These are phyloP conservation scores for Tylopilus balloui DNA, from an alignment of 768 basidiomycete genomes.

Conservation along the genomic window DNA sequence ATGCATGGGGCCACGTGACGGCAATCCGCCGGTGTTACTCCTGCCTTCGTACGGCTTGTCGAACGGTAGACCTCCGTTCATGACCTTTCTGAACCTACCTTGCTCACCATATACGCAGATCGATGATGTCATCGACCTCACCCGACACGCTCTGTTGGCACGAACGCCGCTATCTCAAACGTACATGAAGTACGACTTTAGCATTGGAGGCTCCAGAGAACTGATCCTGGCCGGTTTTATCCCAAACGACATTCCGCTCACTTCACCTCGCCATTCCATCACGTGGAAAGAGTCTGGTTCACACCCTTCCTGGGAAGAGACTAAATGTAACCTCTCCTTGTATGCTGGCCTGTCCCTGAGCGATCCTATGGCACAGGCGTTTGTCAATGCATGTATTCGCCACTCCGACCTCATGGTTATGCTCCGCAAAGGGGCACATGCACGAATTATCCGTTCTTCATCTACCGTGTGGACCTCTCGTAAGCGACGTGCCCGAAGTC, in stretches of 20 bases:
- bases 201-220: conserved; percentile 22
- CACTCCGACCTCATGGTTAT: conserved; percentile 31
- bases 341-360: conserved; percentile 26
- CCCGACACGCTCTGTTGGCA: conserved; percentile 26
- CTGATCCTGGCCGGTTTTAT: conserved; percentile 33
- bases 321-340: conserved; percentile 22
- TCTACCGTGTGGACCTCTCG: conserved; percentile 28
- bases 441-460: conserved; percentile 25
- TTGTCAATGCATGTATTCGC: conserved; percentile 31
- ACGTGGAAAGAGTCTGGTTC: conserved; percentile 11
- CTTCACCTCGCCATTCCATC: conserved; percentile 23
- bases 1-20: conserved; percentile 35
- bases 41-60: conserved; percentile 31
- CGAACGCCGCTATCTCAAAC: conserved; percentile 13
- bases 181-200: conserved; percentile 20
- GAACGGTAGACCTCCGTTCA: conserved; percentile 20
- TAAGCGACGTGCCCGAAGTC: conserved; percentile 25
- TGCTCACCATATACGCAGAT: conserved; percentile 18
- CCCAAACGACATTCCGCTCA: conserved; percentile 20
- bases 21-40: conserved; percentile 29
- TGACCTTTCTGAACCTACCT: not conserved
- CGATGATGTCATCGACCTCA: conserved; percentile 30
- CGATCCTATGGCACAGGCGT: conserved; percentile 26
- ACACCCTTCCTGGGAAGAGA: conserved; percentile 28
- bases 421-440: conserved; percentile 28